phyloP scores from a whole-genome alignment of 2,329 filamentous ascomycete species.

The Dothiorella sarmentorum region DNA sequence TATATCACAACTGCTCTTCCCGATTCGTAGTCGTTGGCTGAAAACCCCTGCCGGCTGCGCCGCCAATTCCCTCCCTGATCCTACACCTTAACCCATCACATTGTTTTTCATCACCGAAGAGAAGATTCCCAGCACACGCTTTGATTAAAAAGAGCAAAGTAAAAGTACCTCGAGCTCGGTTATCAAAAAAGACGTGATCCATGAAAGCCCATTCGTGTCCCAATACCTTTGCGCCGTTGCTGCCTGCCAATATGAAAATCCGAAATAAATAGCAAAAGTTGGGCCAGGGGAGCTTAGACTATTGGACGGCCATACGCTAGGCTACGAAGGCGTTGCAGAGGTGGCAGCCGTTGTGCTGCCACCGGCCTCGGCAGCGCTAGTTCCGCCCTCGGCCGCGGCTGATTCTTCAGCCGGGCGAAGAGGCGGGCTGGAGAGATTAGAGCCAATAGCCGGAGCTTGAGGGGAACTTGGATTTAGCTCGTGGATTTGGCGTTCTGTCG shows the following conservation, averaged over 20 bases:
- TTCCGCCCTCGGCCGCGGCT: neutral
- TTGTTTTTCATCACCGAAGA: neutral
- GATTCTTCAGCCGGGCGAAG: conserved; percentile 14
- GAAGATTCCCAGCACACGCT: neutral
- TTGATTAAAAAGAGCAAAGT: neutral
- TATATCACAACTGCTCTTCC: neutral
- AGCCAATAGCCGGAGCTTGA: conserved; percentile 30
- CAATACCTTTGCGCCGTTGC: neutral
- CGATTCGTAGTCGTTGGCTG: neutral
- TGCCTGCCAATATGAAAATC: conserved; percentile 4
- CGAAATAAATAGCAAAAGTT: neutral
- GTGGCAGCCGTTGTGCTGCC: neutral
- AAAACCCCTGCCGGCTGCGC: neutral
- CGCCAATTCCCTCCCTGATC: neutral
- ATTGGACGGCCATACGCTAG: neutral
- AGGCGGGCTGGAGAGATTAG: conserved; percentile 27
- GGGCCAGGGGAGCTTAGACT: neutral
- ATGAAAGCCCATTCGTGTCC: neutral
- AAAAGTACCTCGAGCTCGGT: neutral
- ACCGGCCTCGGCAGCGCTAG: conserved; percentile 6
- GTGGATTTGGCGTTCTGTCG: conserved; percentile 33
- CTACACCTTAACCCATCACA: neutral
- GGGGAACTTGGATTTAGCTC: conserved; percentile 32
- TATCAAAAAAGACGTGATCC: neutral
- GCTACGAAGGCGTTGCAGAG: neutral